These are phyloP conservation scores for Hericium rajendrae DNA, from an alignment of 768 basidiomycete species.

Conservation along the genomic window DNA sequence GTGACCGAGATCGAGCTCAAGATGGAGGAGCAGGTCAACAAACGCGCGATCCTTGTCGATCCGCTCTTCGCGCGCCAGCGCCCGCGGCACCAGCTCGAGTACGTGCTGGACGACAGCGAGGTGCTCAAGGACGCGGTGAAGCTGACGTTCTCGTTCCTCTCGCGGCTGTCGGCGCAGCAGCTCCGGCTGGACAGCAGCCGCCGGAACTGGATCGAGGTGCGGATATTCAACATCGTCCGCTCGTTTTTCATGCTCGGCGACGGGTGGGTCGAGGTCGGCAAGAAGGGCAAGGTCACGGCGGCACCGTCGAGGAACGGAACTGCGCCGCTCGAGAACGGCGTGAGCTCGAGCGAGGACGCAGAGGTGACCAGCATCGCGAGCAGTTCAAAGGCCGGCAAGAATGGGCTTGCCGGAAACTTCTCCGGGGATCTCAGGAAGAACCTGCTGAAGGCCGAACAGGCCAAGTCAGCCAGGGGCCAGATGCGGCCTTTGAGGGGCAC, in stretches of 20 bases:
- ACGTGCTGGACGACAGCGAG: conserved; percentile 58
- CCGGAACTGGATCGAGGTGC: conserved; percentile 73
- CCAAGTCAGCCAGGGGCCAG: conserved; percentile 61
- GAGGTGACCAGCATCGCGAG: not conserved
- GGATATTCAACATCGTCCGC: conserved; percentile 67
- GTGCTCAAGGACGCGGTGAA: conserved; percentile 85
- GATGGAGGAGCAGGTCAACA: conserved; percentile 72
- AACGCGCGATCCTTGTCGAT: conserved; percentile 51
- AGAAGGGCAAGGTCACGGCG: not conserved
- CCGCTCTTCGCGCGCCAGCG: conserved; percentile 48
- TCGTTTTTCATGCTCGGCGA: conserved; percentile 42
- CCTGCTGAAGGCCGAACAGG: conserved; percentile 73
- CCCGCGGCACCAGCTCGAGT: conserved; percentile 73
- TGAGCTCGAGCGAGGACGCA: not conserved
- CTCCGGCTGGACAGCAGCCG: conserved; percentile 64
- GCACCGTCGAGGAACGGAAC: not conserved
- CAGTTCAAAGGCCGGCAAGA: not conserved
- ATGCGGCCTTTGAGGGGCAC: conserved; percentile 37
- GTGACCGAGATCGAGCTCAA: conserved; percentile 79
- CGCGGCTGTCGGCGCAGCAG: conserved; percentile 84
- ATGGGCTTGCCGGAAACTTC: conserved; percentile 12
- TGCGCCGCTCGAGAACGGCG: not conserved
- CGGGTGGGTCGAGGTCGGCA: conserved; percentile 6
- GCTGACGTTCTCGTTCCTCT: conserved; percentile 83
- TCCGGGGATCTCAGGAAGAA: conserved; percentile 68